These are phyloP conservation scores for Solanum aculeatissimum DNA, from an alignment of 305 asterid species.

Conservation along the genomic window DNA sequence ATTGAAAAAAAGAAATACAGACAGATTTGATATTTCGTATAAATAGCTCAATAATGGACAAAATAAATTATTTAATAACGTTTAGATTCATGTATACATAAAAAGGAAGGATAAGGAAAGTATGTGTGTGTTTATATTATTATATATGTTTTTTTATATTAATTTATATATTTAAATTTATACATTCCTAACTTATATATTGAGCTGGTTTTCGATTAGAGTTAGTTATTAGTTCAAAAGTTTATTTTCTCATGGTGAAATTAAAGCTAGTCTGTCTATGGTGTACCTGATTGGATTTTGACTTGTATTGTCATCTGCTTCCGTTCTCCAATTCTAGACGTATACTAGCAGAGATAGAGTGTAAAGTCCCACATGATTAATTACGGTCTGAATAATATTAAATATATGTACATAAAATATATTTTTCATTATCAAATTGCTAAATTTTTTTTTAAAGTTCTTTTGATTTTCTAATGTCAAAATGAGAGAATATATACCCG, in stretches of 20 bases:
- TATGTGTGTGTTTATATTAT: neutral
- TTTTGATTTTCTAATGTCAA: neutral
- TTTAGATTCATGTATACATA: neutral
- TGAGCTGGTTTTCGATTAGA: neutral
- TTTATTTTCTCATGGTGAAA: fast-evolving
- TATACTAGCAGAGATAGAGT: too few species aligned
- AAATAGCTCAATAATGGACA: neutral
- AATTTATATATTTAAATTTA: neutral
- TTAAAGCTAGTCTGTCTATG: fast-evolving
- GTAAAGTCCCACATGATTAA: neutral
- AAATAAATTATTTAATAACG: neutral
- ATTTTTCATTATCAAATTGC: neutral
- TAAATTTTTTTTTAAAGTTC: neutral
- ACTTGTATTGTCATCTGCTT: neutral
- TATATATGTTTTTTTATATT: neutral
- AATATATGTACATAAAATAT: neutral
- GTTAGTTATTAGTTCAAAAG: neutral
- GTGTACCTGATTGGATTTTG: fast-evolving
- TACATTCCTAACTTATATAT: neutral
- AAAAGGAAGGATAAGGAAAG: neutral
- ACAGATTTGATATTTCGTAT: neutral
- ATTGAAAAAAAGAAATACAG: neutral
- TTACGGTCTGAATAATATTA: neutral
- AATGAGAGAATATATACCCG: neutral
- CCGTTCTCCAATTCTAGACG: too few species aligned